These are phyloP conservation scores for Boletus coccyginus DNA, from an alignment of 768 basidiomycete species.

Conservation along the genomic window DNA sequence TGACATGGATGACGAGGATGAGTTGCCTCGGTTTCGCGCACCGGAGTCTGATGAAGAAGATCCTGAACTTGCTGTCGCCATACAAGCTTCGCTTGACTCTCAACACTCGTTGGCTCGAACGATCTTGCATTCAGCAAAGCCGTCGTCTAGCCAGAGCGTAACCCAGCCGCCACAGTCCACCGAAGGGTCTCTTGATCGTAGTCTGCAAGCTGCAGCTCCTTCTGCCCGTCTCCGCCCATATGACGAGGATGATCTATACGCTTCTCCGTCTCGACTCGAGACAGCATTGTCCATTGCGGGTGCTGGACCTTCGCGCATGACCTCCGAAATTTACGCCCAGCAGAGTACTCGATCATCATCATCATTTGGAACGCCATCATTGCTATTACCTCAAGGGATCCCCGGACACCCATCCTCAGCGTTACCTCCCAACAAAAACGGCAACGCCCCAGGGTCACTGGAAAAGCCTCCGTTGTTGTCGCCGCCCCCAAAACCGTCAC, in stretches of 20 bases:
- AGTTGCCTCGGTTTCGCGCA: slow-evolving; percentile 17
- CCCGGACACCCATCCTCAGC: neutral
- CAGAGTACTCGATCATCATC: slow-evolving; percentile 19
- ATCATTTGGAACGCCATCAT: slow-evolving; percentile 38
- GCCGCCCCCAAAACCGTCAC: slow-evolving; percentile 1
- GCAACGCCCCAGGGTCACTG: neutral
- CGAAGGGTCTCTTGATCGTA: neutral
- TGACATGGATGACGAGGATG: slow-evolving; percentile 49
- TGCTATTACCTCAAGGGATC: slow-evolving; percentile 24
- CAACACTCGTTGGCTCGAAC: neutral
- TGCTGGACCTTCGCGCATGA: slow-evolving; percentile 38
- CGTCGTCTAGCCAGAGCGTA: slow-evolving; percentile 3
- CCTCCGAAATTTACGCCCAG: slow-evolving; percentile 10
- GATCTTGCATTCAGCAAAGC: neutral
- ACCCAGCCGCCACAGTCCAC: slow-evolving; percentile 5
- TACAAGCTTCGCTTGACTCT: slow-evolving; percentile 58
- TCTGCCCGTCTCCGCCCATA: slow-evolving; percentile 2
- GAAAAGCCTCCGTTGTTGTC: slow-evolving; percentile 3
- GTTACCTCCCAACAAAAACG: neutral
- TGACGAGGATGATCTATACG: slow-evolving; percentile 46
- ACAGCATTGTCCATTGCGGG: slow-evolving; percentile 68
- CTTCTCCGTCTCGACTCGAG: slow-evolving; percentile 57
- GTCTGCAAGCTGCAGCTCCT: neutral
- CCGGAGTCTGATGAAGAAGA: slow-evolving; percentile 47
- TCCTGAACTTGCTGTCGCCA: slow-evolving; percentile 53